A percentile compares a stretch with the other conserved stretches of the same genome.
phyloP scores from a whole-genome alignment of 2,329 filamentous ascomycete genomes.

The Aspergillus tanneri region DNA sequence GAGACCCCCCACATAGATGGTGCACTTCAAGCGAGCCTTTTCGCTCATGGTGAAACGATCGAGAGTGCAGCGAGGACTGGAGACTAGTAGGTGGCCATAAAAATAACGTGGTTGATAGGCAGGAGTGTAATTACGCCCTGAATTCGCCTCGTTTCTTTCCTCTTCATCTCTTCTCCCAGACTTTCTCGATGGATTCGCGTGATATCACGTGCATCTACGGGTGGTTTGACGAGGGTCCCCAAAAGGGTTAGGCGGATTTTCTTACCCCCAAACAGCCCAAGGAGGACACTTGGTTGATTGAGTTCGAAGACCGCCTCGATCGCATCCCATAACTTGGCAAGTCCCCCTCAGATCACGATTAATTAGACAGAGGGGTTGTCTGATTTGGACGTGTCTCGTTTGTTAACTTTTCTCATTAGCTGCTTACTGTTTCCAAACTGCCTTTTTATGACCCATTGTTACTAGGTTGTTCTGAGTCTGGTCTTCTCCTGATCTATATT shows the following conservation, averaged over 20 bases:
- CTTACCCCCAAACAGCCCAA: slow-evolving; percentile 31
- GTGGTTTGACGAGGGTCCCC: slow-evolving; percentile 35
- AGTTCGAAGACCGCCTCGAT: slow-evolving; percentile 21
- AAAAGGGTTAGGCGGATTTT: slow-evolving; percentile 29
- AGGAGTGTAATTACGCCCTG: not conserved
- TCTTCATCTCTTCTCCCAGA: slow-evolving; percentile 10
- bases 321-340: slow-evolving; percentile 22
- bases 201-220: slow-evolving; percentile 36
- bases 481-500: slow-evolving; percentile 24
- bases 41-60: slow-evolving; percentile 66
- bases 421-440: slow-evolving; percentile 13
- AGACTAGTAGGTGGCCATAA: not conserved
- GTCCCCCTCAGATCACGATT: slow-evolving; percentile 28
- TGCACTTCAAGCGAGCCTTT: slow-evolving; percentile 78
- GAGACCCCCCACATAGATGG: slow-evolving; percentile 87
- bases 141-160: slow-evolving; percentile 1
- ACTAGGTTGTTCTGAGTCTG: slow-evolving; percentile 14
- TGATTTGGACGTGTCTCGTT: slow-evolving; percentile 14
- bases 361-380: slow-evolving; percentile 31
- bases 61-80: slow-evolving; percentile 2
- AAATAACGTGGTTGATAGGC: not conserved
- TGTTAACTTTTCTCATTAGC: slow-evolving; percentile 14
- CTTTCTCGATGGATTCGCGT: slow-evolving; percentile 21
- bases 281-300: slow-evolving; percentile 44
- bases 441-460: slow-evolving; percentile 20